phyloP scores from a whole-genome alignment of 164 flowering plant species.

The Magnolia sinica region DNA sequence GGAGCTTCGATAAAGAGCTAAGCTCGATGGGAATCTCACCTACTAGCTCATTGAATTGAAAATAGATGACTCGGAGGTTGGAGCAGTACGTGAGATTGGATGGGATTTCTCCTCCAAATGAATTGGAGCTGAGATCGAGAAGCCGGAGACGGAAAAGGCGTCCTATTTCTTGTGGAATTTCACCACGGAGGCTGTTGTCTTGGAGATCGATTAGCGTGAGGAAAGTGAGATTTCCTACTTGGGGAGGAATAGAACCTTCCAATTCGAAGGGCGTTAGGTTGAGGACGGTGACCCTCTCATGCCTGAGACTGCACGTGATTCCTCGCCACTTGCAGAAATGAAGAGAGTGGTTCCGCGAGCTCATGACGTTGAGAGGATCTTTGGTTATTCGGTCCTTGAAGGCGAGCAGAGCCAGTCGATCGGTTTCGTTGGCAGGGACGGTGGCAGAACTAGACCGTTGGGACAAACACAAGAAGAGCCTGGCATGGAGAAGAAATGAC shows the following conservation, averaged over 20 bases:
- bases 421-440: too few relatives aligned
- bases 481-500: too few relatives aligned
- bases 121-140: neutral
- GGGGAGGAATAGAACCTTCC: conserved; percentile 7
- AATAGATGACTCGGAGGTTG: neutral
- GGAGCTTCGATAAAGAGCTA: neutral
- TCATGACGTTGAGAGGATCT: neutral
- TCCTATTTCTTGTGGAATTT: conserved; percentile 11
- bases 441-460: too few relatives aligned
- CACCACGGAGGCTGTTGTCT: neutral
- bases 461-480: too few relatives aligned
- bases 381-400: too few relatives aligned
- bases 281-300: neutral
- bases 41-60: neutral
- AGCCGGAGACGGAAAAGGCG: neutral
- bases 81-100: neutral
- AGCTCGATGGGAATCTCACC: conserved; percentile 9
- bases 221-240: conserved; percentile 11
- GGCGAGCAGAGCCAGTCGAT: too few relatives aligned
- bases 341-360: conserved; percentile 10
- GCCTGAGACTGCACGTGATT: neutral
- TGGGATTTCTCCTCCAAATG: conserved; percentile 1
- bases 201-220: neutral
- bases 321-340: neutral
- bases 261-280: neutral